A percentile compares a stretch with the other conserved stretches of the same genome.
phyloP scores from a whole-genome alignment of 2,329 filamentous ascomycete genomes.

The Conoideocrella luteorostrata region DNA sequence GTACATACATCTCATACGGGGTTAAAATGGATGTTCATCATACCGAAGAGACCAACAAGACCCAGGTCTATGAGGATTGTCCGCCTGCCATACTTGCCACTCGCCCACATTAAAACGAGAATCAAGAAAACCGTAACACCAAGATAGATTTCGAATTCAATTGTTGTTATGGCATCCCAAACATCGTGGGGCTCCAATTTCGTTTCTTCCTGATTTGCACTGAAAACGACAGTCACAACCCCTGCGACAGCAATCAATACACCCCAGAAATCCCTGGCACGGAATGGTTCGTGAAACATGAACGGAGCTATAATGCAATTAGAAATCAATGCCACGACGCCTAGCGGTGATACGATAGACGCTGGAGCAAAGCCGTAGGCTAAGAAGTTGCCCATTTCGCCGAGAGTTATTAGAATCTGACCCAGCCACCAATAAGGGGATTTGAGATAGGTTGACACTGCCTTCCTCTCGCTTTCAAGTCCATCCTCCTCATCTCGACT shows the following conservation, averaged over 20 bases:
- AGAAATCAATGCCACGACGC: conserved; percentile 92
- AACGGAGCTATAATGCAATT: conserved; percentile 96
- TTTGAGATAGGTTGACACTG: conserved; percentile 68
- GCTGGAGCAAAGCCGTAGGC: conserved; percentile 97
- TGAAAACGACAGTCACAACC: conserved; percentile 87
- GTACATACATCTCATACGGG: not conserved
- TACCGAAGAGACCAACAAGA: conserved; percentile 88
- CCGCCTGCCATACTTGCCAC: conserved; percentile 73
- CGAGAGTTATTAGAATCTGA: conserved; percentile 84
- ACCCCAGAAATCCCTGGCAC: conserved; percentile 76
- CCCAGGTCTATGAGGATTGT: conserved; percentile 90
- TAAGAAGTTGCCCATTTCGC: conserved; percentile 92
- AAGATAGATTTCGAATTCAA: conserved; percentile 88
- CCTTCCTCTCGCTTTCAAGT: conserved; percentile 26
- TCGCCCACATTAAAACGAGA: conserved; percentile 70
- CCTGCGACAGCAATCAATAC: conserved; percentile 82
- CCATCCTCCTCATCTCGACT: conserved; percentile 19
- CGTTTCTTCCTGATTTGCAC: conserved; percentile 80
- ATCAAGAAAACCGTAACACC: conserved; percentile 71
- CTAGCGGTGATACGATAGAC: conserved; percentile 92
- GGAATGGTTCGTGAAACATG: conserved; percentile 86
- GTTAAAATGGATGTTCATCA: too few relatives aligned
- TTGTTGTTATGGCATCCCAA: conserved; percentile 78
- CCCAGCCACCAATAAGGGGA: conserved; percentile 97
- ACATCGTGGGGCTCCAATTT: conserved; percentile 89